phyloP scores from a whole-genome alignment of 768 basidiomycete species.

The Dictyophora rubrovolvata region DNA sequence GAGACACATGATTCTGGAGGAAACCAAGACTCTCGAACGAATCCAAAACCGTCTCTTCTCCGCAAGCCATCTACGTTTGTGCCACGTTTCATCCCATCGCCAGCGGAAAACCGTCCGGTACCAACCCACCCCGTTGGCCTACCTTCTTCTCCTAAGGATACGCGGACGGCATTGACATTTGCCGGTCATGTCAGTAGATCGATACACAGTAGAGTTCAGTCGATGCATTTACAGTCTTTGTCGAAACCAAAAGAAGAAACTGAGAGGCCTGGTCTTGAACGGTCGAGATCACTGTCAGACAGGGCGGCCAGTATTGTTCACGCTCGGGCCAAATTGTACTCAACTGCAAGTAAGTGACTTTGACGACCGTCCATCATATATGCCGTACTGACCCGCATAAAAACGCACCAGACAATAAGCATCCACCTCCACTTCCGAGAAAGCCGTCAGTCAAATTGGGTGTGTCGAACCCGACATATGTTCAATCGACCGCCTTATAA shows the following conservation, averaged over 20 bases:
- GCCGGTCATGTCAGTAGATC: background rate
- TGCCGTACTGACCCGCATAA: background rate
- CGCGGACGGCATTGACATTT: background rate
- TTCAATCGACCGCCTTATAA: background rate
- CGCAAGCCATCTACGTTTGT: background rate
- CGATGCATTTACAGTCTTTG: slow-evolving; percentile 1
- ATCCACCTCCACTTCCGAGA: slow-evolving; percentile 1
- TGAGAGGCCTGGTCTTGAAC: background rate
- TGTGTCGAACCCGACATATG: slow-evolving; percentile 22
- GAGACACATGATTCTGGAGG: background rate
- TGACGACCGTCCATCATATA: background rate
- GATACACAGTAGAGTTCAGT: background rate
- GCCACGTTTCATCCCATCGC: background rate
- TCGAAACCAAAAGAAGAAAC: background rate
- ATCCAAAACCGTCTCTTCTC: background rate
- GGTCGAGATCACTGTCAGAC: slow-evolving; percentile 16
- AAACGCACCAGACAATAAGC: background rate
- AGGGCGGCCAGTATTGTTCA: slow-evolving; percentile 21
- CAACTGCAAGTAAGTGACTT: background rate
- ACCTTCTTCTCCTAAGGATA: background rate
- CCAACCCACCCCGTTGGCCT: background rate
- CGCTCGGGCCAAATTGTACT: slow-evolving; percentile 16
- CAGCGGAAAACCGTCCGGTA: background rate
- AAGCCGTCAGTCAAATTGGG: slow-evolving; percentile 20
- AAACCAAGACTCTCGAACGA: background rate